Evolutionary conservation across 208 protist genomes (phyloP), one percentile per base, ranked within the genome.

Genomic region (Wallacemonas sp.): DNA sequence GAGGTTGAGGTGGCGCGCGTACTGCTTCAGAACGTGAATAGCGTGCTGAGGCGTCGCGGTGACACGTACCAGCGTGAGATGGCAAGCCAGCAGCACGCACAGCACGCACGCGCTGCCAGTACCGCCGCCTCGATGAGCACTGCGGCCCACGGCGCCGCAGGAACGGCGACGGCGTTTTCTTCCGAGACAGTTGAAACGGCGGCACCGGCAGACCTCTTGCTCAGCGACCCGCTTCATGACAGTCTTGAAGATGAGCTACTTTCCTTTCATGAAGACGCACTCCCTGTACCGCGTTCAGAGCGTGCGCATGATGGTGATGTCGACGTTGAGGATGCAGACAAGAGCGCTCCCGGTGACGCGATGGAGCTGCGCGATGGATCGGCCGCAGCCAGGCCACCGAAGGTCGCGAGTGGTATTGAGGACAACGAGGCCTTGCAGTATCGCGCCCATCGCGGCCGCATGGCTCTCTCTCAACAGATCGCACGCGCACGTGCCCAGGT

Each of bases 11-110:
- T 81, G 38, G 62, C 81, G 34, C 48, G 66, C 14, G 69, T 80
- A 12, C 47, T 92, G 3, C 58, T 89, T 57, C 62, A 74, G 19
- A 81, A 69, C 48, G n/a, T 92, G 19, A 49, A 75, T 38, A 41
- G 60, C n/a, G 68, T 76, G 41, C 70, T 88, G 64, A 65, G 68
- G 21, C 78, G 71, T 23, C 76, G 80, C 21, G 63, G 72, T 16
- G 34, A 6, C 49, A 68, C 27, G 1, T 26, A 36, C 47, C 19
- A 21, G 55, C n/a, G 27, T 39, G 54, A 58, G 58, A 21, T 48
- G 30, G 24, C 39, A 14, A 44, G 57, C 36, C 38, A 62, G 70
- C 9, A 4, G 47, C 29, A 55, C 8, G 47, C 52, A 2, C 52
- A 58, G 52, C 52, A 58, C 5, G 16, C 9, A 55, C 24, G 24